phyloP scores from a whole-genome alignment of 345 rosid genomes.

The Dipteronia dyeriana region DNA sequence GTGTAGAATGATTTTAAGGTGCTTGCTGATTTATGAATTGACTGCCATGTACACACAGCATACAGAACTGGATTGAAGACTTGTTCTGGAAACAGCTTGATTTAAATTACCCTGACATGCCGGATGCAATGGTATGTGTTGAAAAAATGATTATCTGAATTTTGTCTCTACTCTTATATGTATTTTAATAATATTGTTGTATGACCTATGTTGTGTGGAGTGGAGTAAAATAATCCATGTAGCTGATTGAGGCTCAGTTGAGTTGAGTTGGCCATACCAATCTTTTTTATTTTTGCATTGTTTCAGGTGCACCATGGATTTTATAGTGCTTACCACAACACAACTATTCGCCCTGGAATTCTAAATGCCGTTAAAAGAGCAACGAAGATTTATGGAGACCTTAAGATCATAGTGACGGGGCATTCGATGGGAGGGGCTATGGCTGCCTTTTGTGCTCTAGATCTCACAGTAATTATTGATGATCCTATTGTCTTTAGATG shows the following conservation, averaged over 20 bases:
- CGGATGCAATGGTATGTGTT: conserved; percentile 82
- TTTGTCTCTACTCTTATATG: background rate
- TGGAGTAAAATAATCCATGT: background rate
- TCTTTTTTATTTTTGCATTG: conserved; percentile 1
- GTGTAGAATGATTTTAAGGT: background rate
- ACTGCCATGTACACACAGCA: conserved; percentile 42
- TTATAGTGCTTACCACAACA: conserved; percentile 87
- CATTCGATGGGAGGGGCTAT: conserved; percentile 99
- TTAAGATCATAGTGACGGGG: conserved; percentile 77
- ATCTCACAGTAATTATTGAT: conserved; percentile 56
- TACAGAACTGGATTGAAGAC: conserved; percentile 94
- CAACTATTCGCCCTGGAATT: conserved; percentile 82
- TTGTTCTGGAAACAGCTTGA: conserved; percentile 95
- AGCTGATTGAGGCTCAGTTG: background rate
- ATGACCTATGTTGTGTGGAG: background rate
- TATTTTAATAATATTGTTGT: background rate
- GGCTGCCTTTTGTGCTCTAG: conserved; percentile 90
- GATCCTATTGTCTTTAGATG: background rate
- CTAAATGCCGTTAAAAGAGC: conserved; percentile 61
- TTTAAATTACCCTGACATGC: conserved; percentile 89
- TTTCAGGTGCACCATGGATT: conserved; percentile 93
- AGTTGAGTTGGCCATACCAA: background rate
- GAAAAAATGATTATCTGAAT: background rate
- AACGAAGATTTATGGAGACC: conserved; percentile 60
- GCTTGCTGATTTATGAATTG: background rate